Evolutionary conservation across 805 yeast species (phyloP).

Genomic region (Metschnikowia arizonensis): DNA sequence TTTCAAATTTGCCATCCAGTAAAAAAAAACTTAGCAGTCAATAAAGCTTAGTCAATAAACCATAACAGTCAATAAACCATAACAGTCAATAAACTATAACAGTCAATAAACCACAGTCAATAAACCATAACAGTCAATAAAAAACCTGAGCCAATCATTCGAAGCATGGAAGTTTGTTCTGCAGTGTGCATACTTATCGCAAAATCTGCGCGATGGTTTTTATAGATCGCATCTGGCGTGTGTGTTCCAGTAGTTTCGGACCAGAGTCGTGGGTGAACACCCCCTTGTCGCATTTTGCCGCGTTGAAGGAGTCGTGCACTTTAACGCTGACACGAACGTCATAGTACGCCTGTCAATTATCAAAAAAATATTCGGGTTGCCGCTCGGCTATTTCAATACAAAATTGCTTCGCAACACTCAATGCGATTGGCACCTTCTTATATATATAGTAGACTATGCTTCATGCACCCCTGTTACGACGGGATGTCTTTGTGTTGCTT

Average conservation of each 20-base stretch:
- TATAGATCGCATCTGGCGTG: neutral
- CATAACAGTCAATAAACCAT: too few species aligned
- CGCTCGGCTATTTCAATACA: too few species aligned
- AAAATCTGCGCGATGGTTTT: neutral
- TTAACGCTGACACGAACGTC: neutral
- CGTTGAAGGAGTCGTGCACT: neutral
- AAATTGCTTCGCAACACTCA: too few species aligned
- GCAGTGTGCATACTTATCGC: neutral
- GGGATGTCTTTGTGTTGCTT: neutral
- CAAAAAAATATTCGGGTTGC: too few species aligned
- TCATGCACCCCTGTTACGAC: slow-evolving; percentile 4
- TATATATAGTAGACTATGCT: neutral
- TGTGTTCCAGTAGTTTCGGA: neutral
- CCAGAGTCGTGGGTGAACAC: neutral
- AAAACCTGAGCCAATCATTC: too few species aligned
- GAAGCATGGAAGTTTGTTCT: neutral
- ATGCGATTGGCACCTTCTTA: neutral
- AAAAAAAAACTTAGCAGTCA: too few species aligned
- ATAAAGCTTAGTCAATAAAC: too few species aligned
- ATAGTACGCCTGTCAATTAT: too few species aligned
- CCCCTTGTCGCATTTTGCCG: neutral
- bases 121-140: too few species aligned
- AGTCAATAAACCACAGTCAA: too few species aligned
- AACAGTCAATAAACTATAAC: too few species aligned
- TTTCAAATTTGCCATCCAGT: too few species aligned